A percentile compares a stretch with the other conserved stretches of the same genome.
Evolutionary conservation across 805 yeast species (phyloP).

Genomic region (Candida saitoana): DNA sequence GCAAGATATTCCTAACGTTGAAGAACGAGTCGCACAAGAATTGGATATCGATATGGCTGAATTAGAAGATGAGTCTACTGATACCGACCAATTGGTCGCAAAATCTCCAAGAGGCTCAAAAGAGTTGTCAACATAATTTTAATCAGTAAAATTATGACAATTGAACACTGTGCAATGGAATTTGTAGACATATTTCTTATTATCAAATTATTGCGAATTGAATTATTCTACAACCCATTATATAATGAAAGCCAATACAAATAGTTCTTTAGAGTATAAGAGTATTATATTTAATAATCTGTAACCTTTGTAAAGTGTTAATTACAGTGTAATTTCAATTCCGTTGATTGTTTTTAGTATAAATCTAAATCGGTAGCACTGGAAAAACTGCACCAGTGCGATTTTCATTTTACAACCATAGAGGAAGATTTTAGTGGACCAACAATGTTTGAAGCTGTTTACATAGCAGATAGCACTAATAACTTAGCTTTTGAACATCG

Average conservation of each 20-base stretch:
- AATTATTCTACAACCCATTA: too few species aligned
- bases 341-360: too few species aligned
- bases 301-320: too few species aligned
- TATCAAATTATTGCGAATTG: too few species aligned
- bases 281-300: too few species aligned
- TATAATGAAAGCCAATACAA: too few species aligned
- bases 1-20: conserved; percentile 71
- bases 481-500: conserved; percentile 35
- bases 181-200: too few species aligned
- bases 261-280: too few species aligned
- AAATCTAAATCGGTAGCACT: too few species aligned
- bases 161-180: too few species aligned
- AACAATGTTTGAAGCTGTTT: conserved; percentile 40
- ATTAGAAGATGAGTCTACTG: conserved; percentile 14
- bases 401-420: conserved; percentile 15
- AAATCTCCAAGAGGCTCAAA: not conserved
- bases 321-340: too few species aligned
- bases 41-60: conserved; percentile 46
- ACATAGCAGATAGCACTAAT: conserved; percentile 34
- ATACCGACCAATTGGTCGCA: conserved; percentile 2
- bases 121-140: not conserved
- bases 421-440: conserved; percentile 18
- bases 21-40: conserved; percentile 55
- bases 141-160: too few species aligned
- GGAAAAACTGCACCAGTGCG: not conserved